Conservation (phyloP, 108 stramenopile genomes). For the Cyclotella cryptica region DNA sequence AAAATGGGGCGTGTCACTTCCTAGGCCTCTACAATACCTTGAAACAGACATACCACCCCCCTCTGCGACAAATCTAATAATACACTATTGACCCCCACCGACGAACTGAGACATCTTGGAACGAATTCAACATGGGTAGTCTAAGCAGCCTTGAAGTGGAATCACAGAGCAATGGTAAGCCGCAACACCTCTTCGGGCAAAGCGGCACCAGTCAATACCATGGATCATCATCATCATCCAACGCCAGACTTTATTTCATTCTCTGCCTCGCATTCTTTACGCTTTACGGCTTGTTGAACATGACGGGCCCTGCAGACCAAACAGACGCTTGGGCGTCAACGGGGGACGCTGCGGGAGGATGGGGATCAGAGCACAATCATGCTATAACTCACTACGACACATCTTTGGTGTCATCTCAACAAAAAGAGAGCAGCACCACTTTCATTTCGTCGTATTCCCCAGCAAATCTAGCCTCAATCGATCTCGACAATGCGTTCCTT, state of each 20-base stretch:
- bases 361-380: constrained; percentile 37
- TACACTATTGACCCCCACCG: too few species aligned
- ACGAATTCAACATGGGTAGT: not conserved
- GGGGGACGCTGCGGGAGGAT: constrained; percentile 43
- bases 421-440: not conserved
- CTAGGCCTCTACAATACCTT: too few species aligned
- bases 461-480: not conserved
- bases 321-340: constrained; percentile 12
- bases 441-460: constrained; percentile 4
- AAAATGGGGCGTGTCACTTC: too few species aligned
- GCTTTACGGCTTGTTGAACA: constrained; percentile 14
- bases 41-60: too few species aligned
- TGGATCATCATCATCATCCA: not conserved
- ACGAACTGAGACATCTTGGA: too few species aligned
- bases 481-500: constrained; percentile 9
- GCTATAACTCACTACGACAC: constrained; percentile 8
- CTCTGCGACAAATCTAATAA: too few species aligned
- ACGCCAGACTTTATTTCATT: constrained; percentile 29
- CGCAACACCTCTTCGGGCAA: not conserved
- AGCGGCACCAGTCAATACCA: not conserved
- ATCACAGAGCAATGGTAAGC: not conserved
- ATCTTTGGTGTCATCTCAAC: not conserved
- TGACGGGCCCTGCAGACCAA: constrained; percentile 3
- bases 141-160: not conserved
- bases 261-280: constrained; percentile 36